Base-by-base conservation (phyloP, 495 filamentous ascomycete genomes). In the Ascodesmis nigricans region DNA sequence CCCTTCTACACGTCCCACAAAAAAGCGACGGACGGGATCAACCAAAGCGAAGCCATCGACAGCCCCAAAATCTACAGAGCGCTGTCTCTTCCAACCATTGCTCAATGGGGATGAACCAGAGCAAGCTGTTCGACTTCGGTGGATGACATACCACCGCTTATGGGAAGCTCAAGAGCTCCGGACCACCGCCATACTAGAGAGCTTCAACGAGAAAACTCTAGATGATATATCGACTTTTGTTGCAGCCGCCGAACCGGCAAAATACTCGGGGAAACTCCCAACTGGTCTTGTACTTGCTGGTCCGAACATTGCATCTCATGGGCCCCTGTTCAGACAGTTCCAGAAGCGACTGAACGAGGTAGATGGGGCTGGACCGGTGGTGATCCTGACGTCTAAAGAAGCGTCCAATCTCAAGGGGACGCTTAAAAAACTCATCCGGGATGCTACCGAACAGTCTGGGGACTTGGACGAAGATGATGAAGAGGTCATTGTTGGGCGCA, bases 221-320 rank as follows among this genome's bases (percentile, higher is more conserved):
- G 56, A 63, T 21, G 58, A 74, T 11, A 71, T 92, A 24, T 56
- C 63, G 4, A 57, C 59, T 5, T 92, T 91, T 49, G 55, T 84
- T 5, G 53, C 54, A 24, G 54, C 57, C 3, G 61, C 59, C n/a
- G 60, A 63, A 3, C 49, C 54, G 13, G 49, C 61, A 33, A 55
- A 57, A 56, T 60, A 52, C 28, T 50, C 57, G 39, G 58, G 57
- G 15, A 66, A 59, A 45, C 71, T 92, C 17, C 77, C 80, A 0
- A 72, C 79, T 3, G 82, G 66, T 9, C 68, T 93, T 36, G 68
- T 97, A 25, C 69, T 80, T 19, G 73, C 77, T 11, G 83, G 80
- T 4, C 78, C 81, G n/a, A 83, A 81, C 42, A 75, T 83, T 35
- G 73, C 79, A 17, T 76, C 75, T 8, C 75, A 84, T 36, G 64